Evolutionary conservation across 2,329 filamentous ascomycete species (phyloP).

Genomic region (Hymenoscyphus fraxineus): DNA sequence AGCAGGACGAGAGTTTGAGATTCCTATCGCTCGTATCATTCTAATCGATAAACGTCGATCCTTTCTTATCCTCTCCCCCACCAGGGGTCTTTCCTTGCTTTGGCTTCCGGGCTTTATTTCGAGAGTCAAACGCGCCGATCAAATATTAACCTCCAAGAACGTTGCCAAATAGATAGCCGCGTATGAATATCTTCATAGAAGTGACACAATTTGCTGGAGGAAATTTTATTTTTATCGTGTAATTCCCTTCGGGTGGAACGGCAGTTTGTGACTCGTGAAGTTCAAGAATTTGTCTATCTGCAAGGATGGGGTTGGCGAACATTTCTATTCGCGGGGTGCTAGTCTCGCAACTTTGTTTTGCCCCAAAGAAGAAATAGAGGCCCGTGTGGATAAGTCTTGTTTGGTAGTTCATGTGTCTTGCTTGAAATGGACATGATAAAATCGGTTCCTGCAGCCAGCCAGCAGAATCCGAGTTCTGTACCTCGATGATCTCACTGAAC

Average conservation of each 20-base stretch:
- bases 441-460: slow-evolving; percentile 25
- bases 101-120: slow-evolving; percentile 1
- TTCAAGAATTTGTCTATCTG: background rate
- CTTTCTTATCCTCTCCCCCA: background rate
- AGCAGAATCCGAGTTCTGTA: slow-evolving; percentile 11
- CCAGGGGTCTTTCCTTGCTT: slow-evolving; percentile 1
- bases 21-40: slow-evolving; percentile 14
- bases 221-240: background rate
- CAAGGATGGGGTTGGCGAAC: background rate
- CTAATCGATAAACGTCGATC: slow-evolving; percentile 16
- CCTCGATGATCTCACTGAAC: slow-evolving; percentile 8
- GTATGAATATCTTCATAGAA: background rate
- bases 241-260: background rate
- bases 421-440: slow-evolving; percentile 3
- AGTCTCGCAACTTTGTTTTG: slow-evolving; percentile 1
- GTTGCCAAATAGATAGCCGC: background rate
- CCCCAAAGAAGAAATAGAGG: slow-evolving; percentile 1
- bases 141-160: background rate
- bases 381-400: background rate
- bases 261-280: background rate
- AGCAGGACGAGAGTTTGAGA: slow-evolving; percentile 14
- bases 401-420: slow-evolving; percentile 4
- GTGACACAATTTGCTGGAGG: background rate
- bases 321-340: background rate
- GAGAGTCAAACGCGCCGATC: background rate